Evolutionary conservation across 177 flowering plant species (phyloP).

Genomic region (Vitis hybrid): DNA sequence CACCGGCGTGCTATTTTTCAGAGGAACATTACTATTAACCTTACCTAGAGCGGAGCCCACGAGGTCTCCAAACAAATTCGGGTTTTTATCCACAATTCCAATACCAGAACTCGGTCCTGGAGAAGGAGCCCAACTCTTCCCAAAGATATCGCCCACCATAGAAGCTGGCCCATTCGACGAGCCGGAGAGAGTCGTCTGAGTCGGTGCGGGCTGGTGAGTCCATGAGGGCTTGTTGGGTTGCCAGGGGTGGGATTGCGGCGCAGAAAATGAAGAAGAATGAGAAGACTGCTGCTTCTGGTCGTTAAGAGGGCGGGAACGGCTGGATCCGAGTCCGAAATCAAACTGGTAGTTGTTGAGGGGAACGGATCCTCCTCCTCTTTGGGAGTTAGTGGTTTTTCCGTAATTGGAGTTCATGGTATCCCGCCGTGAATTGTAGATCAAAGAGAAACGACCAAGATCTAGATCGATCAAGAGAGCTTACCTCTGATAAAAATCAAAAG

Average conservation of each 20-base stretch:
- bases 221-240: slow-evolving; percentile 73
- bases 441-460: slow-evolving; percentile 8
- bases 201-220: slow-evolving; percentile 74
- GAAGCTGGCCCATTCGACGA: slow-evolving; percentile 43
- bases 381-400: slow-evolving; percentile 31
- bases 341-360: slow-evolving; percentile 53
- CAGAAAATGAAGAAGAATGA: slow-evolving; percentile 14
- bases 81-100: slow-evolving; percentile 61
- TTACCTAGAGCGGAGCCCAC: slow-evolving; percentile 64
- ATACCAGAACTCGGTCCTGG: slow-evolving; percentile 22
- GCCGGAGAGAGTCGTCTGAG: slow-evolving; percentile 27
- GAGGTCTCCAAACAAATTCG: slow-evolving; percentile 86
- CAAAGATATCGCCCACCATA: slow-evolving; percentile 90
- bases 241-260: slow-evolving; percentile 40
- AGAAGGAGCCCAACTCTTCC: slow-evolving; percentile 68
- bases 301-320: slow-evolving; percentile 43
- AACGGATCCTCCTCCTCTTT: slow-evolving; percentile 17
- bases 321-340: slow-evolving; percentile 67
- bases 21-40: slow-evolving; percentile 52
- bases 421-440: neutral
- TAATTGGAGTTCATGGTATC: slow-evolving; percentile 55
- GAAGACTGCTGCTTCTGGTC: slow-evolving; percentile 42
- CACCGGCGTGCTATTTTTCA: slow-evolving; percentile 51
- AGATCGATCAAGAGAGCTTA: neutral
- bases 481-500: slow-evolving; percentile 4